These are phyloP conservation scores for Pecoramyces ruminantium DNA, from an alignment of 192 early-diverging fungal species.

Conservation along the genomic window DNA sequence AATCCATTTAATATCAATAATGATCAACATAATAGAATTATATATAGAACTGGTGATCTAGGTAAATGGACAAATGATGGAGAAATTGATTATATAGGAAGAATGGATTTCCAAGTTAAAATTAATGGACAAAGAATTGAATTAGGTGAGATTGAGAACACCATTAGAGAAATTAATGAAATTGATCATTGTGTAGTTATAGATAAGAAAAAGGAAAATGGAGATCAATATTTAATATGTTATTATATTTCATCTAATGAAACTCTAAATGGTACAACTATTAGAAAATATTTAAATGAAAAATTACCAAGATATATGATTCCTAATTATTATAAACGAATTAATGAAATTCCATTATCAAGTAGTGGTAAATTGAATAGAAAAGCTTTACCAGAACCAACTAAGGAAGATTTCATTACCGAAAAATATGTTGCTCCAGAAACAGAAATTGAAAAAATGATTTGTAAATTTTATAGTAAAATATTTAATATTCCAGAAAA, in stretches of 20 bases:
- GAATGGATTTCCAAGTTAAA: background rate
- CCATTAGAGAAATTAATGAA: background rate
- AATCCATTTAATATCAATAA: conserved; percentile 12
- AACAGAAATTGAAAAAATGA: background rate
- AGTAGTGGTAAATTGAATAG: background rate
- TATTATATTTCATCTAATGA: background rate
- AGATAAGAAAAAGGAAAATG: background rate
- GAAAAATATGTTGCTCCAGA: background rate
- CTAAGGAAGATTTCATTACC: background rate
- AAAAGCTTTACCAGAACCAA: background rate
- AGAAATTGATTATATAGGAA: background rate
- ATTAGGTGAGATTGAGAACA: background rate
- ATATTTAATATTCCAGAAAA: background rate
- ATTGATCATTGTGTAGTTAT: background rate
- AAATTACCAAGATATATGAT: background rate
- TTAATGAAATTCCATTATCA: background rate
- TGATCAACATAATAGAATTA: conserved; percentile 2
- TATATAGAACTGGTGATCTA: background rate
- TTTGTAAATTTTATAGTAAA: background rate
- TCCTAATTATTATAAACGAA: background rate
- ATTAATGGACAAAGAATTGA: background rate
- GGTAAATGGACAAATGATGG: background rate
- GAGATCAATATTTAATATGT: background rate
- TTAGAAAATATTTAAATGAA: background rate
- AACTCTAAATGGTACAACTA: background rate